Conservation (phyloP, 352 stramenopile species). For the Phytophthora litchii region DNA sequence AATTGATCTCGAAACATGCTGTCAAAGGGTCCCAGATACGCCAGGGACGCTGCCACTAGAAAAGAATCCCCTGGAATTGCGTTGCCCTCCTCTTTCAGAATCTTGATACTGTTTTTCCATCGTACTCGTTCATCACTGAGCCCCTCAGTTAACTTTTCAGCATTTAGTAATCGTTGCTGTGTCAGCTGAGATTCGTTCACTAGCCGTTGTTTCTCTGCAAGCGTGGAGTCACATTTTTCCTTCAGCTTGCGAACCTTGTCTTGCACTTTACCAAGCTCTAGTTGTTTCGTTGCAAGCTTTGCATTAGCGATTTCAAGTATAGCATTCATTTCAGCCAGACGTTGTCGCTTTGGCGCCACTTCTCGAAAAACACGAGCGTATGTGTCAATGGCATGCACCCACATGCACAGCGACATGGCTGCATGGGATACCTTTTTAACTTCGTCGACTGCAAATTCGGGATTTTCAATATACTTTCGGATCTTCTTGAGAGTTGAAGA, state of each 20-base stretch:
- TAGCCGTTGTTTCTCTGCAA: slow-evolving; percentile 73
- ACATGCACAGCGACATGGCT: slow-evolving; percentile 89
- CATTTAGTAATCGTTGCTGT: slow-evolving; percentile 53
- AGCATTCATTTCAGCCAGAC: slow-evolving; percentile 72
- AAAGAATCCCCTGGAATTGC: slow-evolving; percentile 67
- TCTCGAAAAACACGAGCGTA: slow-evolving; percentile 80
- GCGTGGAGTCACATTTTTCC: slow-evolving; percentile 61
- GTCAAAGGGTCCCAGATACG: slow-evolving; percentile 76
- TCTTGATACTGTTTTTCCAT: slow-evolving; percentile 71
- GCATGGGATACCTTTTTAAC: slow-evolving; percentile 84
- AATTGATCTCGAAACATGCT: slow-evolving; percentile 42
- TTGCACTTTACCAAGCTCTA: slow-evolving; percentile 63
- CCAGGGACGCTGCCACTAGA: slow-evolving; percentile 60
- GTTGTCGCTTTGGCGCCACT: slow-evolving; percentile 77
- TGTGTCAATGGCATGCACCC: slow-evolving; percentile 84
- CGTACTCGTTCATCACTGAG: slow-evolving; percentile 74
- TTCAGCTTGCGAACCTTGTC: slow-evolving; percentile 61
- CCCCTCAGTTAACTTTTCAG: slow-evolving; percentile 66
- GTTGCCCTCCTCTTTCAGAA: slow-evolving; percentile 50
- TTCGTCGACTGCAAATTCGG: slow-evolving; percentile 83
- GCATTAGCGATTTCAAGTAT: slow-evolving; percentile 76
- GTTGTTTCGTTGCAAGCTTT: slow-evolving; percentile 70
- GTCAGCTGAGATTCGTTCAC: slow-evolving; percentile 70
- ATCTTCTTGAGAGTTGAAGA: slow-evolving; percentile 67
- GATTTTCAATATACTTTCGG: slow-evolving; percentile 84